phyloP scores from a whole-genome alignment of 495 filamentous ascomycete genomes.

The Terfezia boudieri region DNA sequence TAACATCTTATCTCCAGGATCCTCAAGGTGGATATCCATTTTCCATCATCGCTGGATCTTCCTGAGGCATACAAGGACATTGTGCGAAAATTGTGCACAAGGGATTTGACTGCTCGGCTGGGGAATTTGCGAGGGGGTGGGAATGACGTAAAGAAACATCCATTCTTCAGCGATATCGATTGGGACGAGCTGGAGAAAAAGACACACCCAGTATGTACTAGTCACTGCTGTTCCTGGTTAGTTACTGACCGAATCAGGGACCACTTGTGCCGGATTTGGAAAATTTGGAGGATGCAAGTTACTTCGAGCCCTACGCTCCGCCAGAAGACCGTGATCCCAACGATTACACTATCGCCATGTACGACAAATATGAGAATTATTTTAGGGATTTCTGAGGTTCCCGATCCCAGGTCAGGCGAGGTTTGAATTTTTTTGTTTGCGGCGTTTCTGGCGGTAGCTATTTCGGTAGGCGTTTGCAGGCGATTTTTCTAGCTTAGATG shows the following conservation, averaged over 20 bases:
- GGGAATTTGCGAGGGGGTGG: conserved; percentile 78
- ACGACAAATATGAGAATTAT: conserved; percentile 46
- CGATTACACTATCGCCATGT: conserved; percentile 52
- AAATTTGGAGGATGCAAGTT: conserved; percentile 61
- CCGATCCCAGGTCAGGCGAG: too few species aligned
- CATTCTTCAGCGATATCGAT: conserved; percentile 62
- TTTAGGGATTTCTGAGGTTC: conserved; percentile 45
- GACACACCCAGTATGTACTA: conserved; percentile 3
- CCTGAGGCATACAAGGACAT: conserved; percentile 59
- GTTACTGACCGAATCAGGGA: conserved; percentile 39
- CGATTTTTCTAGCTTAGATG: too few species aligned
- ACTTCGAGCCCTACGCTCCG: conserved; percentile 59
- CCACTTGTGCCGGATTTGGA: conserved; percentile 71
- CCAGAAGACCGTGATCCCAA: conserved; percentile 28
- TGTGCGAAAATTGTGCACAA: conserved; percentile 66
- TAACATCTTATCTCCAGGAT: conserved; percentile 20
- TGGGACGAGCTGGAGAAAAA: conserved; percentile 58
- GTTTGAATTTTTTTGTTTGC: too few species aligned
- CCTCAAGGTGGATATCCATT: conserved; percentile 44
- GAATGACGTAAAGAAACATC: conserved; percentile 58
- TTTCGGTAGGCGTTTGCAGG: too few species aligned
- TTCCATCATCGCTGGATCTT: conserved; percentile 47
- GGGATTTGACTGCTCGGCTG: conserved; percentile 64
- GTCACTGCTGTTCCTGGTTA: not conserved
- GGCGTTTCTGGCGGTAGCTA: too few species aligned